These are phyloP conservation scores for Umbilicus rupestris DNA, from an alignment of 164 flowering plant species.

Conservation along the genomic window DNA sequence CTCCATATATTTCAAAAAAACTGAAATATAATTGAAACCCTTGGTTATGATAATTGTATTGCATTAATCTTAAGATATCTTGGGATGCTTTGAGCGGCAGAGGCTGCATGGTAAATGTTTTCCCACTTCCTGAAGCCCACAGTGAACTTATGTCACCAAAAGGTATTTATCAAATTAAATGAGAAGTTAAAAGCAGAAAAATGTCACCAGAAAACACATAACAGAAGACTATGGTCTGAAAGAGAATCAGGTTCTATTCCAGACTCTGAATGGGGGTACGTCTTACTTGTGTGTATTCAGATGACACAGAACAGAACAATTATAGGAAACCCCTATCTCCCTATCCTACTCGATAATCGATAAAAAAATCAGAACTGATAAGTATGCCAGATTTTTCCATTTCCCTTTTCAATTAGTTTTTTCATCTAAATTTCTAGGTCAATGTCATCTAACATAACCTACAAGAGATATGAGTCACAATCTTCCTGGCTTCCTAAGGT, in stretches of 20 bases:
- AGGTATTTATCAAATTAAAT: not conserved
- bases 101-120: conserved; percentile 92
- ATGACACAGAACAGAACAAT: no score
- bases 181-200: not conserved
- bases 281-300: no score
- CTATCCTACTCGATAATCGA: no score
- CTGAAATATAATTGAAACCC: conserved; percentile 81
- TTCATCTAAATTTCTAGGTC: not conserved
- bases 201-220: no score
- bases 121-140: conserved; percentile 75
- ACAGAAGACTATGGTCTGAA: no score
- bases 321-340: no score
- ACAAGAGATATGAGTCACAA: not conserved
- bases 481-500: not conserved
- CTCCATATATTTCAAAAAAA: conserved; percentile 97
- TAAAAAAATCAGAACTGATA: not conserved
- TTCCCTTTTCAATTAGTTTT: not conserved
- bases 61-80: conserved; percentile 71
- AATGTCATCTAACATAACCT: not conserved
- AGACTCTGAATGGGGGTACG: no score
- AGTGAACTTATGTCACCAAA: not conserved
- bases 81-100: conserved; percentile 80
- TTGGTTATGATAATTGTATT: conserved; percentile 62
- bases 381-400: not conserved
- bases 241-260: no score